phyloP scores from a whole-genome alignment of 169 alveolate species.

The Cyclospora cayetanensis region DNA sequence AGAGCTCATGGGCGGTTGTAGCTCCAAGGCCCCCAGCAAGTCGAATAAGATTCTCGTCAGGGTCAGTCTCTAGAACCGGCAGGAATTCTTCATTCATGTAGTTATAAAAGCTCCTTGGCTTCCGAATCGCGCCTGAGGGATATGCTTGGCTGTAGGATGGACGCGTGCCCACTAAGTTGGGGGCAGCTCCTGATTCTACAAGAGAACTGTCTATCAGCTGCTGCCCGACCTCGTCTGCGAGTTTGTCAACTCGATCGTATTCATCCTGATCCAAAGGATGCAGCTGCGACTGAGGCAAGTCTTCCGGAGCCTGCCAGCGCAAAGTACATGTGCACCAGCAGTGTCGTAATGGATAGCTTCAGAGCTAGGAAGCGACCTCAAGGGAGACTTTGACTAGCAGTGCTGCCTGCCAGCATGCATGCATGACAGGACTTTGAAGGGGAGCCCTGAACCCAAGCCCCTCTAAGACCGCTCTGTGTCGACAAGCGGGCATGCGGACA shows the following conservation, averaged over 20 bases:
- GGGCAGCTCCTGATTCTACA: background rate
- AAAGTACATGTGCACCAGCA: no score
- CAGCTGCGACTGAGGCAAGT: conserved; percentile 33
- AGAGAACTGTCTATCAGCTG: conserved; percentile 3
- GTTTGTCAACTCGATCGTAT: conserved; percentile 7
- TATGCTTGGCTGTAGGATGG: background rate
- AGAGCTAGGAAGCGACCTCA: no score
- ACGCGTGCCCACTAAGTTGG: background rate
- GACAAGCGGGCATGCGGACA: no score
- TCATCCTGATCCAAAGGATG: background rate
- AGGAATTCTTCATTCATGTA: background rate
- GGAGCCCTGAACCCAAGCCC: no score
- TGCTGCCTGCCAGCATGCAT: no score
- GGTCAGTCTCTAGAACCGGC: background rate
- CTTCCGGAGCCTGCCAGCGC: background rate
- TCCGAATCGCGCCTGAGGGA: conserved; percentile 30
- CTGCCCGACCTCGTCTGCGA: conserved; percentile 3
- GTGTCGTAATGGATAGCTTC: no score
- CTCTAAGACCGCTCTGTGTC: no score
- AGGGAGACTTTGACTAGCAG: no score
- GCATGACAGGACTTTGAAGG: no score
- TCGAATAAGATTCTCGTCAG: background rate
- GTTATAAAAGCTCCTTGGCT: conserved; percentile 20
- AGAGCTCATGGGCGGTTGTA: background rate
- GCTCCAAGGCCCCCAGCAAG: background rate